Conservation (phyloP, 2,329 filamentous ascomycete species). For the Metarhizium guizhouense region DNA sequence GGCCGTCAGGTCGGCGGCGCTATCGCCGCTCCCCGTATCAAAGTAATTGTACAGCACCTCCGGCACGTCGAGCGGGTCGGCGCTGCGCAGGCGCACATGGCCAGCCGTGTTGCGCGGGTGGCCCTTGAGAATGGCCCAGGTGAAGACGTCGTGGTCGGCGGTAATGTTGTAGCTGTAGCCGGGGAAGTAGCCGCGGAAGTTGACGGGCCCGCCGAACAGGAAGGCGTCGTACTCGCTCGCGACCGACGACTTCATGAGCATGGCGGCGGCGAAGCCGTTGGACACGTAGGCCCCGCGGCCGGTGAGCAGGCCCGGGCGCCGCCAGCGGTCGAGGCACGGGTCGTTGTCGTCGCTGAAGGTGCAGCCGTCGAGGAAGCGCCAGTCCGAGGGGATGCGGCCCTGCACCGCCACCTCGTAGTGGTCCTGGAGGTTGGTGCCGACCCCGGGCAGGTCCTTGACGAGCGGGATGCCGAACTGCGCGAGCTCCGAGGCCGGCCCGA, state of each 20-base stretch:
- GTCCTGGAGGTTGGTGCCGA: constrained; percentile 43
- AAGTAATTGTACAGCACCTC: constrained; percentile 56
- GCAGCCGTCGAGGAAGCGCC: constrained; percentile 13
- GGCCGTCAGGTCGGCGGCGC: constrained; percentile 40
- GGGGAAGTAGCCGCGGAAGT: constrained; percentile 21
- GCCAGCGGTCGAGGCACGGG: constrained; percentile 26
- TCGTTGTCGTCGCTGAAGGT: constrained; percentile 21
- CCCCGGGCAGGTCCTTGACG: constrained; percentile 48
- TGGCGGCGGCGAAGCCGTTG: constrained; percentile 13
- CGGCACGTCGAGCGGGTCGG: constrained; percentile 55
- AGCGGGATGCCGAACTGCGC: constrained; percentile 37
- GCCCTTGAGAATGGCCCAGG: constrained; percentile 40
- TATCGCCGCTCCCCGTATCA: constrained; percentile 38
- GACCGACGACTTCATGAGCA: constrained; percentile 19
- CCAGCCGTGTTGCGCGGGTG: constrained; percentile 55
- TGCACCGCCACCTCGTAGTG: constrained; percentile 19
- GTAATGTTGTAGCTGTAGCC: constrained; percentile 13
- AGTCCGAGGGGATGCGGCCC: constrained; percentile 7
- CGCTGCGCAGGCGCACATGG: constrained; percentile 49
- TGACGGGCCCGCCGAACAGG: constrained; percentile 17
- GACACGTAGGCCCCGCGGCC: constrained; percentile 15
- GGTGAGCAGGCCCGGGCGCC: neutral
- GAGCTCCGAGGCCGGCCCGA: constrained; percentile 32
- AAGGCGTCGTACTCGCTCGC: constrained; percentile 20
- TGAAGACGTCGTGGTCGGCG: constrained; percentile 24